Evolutionary conservation across 495 filamentous ascomycete species (phyloP).

Genomic region (Penicillium bialowiezense): DNA sequence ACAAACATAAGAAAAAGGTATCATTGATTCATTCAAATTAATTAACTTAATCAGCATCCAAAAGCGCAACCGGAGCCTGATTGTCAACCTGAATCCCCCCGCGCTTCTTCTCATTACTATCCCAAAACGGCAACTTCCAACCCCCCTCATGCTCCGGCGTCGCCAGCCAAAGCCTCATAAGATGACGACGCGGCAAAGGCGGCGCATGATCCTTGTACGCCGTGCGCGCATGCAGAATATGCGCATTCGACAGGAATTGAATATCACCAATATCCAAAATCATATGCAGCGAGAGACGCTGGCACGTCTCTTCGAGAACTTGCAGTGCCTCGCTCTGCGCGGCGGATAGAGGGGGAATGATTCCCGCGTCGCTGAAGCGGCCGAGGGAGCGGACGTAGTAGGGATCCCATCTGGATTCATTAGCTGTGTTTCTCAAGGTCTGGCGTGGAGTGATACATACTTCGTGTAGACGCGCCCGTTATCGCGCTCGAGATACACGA

Average conservation of each 20-base stretch:
- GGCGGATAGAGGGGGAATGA: slow-evolving; percentile 63
- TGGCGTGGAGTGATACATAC: slow-evolving; percentile 19
- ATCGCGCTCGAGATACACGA: slow-evolving; percentile 68
- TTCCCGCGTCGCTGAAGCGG: slow-evolving; percentile 62
- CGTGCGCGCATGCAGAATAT: slow-evolving; percentile 68
- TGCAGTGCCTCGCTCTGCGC: slow-evolving; percentile 62
- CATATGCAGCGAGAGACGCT: slow-evolving; percentile 68
- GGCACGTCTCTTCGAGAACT: slow-evolving; percentile 66
- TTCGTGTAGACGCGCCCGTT: slow-evolving; percentile 55
- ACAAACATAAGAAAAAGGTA: slow-evolving; percentile 12
- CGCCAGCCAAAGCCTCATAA: slow-evolving; percentile 85
- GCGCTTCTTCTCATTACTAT: slow-evolving; percentile 77
- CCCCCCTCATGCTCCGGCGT: slow-evolving; percentile 80
- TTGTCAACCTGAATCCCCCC: slow-evolving; percentile 87
- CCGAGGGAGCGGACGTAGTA: slow-evolving; percentile 69
- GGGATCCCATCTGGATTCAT: slow-evolving; percentile 65
- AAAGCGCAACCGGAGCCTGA: slow-evolving; percentile 60
- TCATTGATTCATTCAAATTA: slow-evolving; percentile 9
- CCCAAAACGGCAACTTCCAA: slow-evolving; percentile 80
- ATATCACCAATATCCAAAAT: slow-evolving; percentile 76
- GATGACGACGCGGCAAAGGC: slow-evolving; percentile 61
- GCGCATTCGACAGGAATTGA: slow-evolving; percentile 69
- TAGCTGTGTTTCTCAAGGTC: background rate
- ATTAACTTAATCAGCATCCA: slow-evolving; percentile 65
- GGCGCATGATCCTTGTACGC: slow-evolving; percentile 65